Base-by-base conservation (phyloP, 179 eudicot genomes). In the Carnegiea gigantea region DNA sequence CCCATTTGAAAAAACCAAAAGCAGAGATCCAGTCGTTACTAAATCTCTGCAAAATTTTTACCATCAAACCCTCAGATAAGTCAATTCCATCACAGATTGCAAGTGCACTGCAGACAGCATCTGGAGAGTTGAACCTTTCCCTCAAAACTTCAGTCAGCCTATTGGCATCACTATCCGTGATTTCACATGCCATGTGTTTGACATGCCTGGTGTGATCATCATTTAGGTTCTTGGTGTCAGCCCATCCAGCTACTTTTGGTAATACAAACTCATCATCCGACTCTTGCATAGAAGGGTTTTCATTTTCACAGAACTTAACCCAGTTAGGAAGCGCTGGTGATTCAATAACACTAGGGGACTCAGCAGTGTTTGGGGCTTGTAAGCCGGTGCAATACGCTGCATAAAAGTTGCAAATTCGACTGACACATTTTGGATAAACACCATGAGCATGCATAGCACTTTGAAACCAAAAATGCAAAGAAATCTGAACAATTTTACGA, bases 1-100 rank as follows among this genome's bases (percentile, higher is more conserved):
- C 95, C 98, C 99, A 95, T 53, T 85, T 89, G 83, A 93, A 95
- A 81, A 91, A 92, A 53, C 95, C 98, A 21, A 86, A 86, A 38
- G 92, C 88, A 8, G 87, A 81, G 60, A 87, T 78, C 97, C 92
- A 93, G 59, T 92, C 91, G 77, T 84, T 85, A 80, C 93, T 89
- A 79, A 95, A 95, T 80, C 95, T 89, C 77, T 59, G 86, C 84
- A 95, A 88, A 53, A 95, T 80, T 78, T 87, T 87, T 82, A 78
- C 89, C 80, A 91, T 89, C 78, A 95, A 80, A 62, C 80, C 78
- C 81, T 90, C 90, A 4, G 97, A 85, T 80, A 90, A 57, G 78
- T 80, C 62, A 70, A 88, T 83, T 65, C 23, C 74, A 67, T 82
- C 80, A 76, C 82, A 88, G 4, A 65, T 82, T 72, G 83, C 75